Conservation (phyloP, 2,329 filamentous ascomycete species). For the Amauroascus niger region DNA sequence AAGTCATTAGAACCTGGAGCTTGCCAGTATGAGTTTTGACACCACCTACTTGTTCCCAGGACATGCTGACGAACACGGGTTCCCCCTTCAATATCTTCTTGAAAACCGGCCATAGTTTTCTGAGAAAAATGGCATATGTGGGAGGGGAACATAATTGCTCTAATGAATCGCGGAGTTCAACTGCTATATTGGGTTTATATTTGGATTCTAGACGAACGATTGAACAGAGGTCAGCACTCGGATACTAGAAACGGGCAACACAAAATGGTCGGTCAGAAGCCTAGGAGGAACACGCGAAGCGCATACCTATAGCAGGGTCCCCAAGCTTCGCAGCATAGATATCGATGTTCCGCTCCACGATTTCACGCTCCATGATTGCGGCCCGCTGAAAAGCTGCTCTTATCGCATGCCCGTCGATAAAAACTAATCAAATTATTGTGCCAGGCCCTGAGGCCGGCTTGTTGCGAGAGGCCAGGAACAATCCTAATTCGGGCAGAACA, state of each 20-base stretch:
- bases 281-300: not conserved
- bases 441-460: constrained; percentile 19
- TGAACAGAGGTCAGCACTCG: not conserved
- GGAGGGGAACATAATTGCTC: constrained; percentile 70
- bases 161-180: constrained; percentile 79
- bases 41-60: constrained; percentile 66
- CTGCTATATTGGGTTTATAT: constrained; percentile 69
- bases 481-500: not conserved
- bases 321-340: constrained; percentile 42
- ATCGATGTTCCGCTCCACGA: constrained; percentile 41
- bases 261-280: not conserved
- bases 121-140: constrained; percentile 70
- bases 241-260: constrained; percentile 6
- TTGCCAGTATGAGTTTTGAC: constrained; percentile 2
- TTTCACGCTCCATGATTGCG: constrained; percentile 20
- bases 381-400: not conserved
- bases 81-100: constrained; percentile 72
- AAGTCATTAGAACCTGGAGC: not conserved
- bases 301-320: constrained; percentile 41
- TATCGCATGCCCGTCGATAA: constrained; percentile 6
- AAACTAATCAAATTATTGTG: constrained; percentile 2
- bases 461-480: not conserved
- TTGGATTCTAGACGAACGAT: constrained; percentile 55
- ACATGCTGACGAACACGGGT: constrained; percentile 84
- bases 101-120: constrained; percentile 83